These are phyloP conservation scores for Scutellaria galericulata DNA, from an alignment of 257 asterid genomes.

Conservation along the genomic window DNA sequence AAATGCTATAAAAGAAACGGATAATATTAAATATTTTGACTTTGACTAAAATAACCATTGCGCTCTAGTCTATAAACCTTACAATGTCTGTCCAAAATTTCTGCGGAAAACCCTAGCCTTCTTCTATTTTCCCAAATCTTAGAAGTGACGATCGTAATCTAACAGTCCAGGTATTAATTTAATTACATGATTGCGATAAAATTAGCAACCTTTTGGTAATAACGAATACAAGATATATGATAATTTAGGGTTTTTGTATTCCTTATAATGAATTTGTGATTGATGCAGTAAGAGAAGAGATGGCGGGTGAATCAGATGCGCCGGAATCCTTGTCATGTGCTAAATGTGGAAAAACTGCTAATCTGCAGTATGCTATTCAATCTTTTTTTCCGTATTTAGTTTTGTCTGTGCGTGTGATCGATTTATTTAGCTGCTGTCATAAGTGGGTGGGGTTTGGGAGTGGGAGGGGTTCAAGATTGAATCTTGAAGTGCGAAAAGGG, in stretches of 20 bases:
- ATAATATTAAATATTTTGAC: constrained; percentile 2
- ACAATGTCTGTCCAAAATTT: background rate
- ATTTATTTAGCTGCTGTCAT: constrained; percentile 16
- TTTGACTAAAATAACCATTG: constrained; percentile 33
- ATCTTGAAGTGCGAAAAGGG: background rate
- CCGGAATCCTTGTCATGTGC: constrained; percentile 64
- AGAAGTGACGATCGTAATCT: constrained; percentile 4
- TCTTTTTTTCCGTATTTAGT: constrained; percentile 8
- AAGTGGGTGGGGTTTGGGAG: background rate
- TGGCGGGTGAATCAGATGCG: constrained; percentile 77
- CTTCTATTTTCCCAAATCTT: constrained; percentile 12
- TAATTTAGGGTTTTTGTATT: background rate
- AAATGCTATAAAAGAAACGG: background rate
- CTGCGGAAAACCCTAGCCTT: constrained; percentile 45
- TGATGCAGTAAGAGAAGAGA: constrained; percentile 38
- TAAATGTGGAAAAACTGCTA: constrained; percentile 86
- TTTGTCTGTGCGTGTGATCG: background rate
- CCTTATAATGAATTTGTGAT: constrained; percentile 27
- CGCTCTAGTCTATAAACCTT: constrained; percentile 23
- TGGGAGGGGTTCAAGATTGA: constrained; percentile 10
- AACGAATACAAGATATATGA: constrained; percentile 1
- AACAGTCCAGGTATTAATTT: constrained; percentile 5
- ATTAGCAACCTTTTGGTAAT: background rate
- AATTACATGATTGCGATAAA: background rate
- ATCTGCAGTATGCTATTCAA: constrained; percentile 69